Conservation (phyloP, 2,329 filamentous ascomycete species). For the Aaosphaeria arxii region DNA sequence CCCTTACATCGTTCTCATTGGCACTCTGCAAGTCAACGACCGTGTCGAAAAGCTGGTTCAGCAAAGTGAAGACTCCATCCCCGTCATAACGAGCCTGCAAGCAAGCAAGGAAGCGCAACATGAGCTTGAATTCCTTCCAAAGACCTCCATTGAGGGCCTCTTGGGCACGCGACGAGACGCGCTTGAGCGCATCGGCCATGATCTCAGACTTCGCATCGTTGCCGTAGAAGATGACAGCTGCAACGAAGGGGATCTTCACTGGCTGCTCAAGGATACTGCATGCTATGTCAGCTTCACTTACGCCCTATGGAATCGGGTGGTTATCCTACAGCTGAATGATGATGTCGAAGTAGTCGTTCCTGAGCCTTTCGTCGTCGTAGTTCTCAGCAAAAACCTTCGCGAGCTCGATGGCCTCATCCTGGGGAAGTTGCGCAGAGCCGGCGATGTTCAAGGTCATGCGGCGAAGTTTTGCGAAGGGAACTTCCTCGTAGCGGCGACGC, state of each 20-base stretch:
- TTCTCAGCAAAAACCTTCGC: constrained; percentile 72
- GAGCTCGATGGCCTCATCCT: constrained; percentile 37
- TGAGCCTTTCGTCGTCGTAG: constrained; percentile 72
- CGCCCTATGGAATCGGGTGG: neutral
- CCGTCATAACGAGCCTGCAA: constrained; percentile 76
- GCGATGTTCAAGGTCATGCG: constrained; percentile 35
- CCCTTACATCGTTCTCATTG: constrained; percentile 82
- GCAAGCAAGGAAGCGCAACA: constrained; percentile 85
- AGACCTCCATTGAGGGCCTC: constrained; percentile 67
- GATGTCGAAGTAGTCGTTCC: constrained; percentile 69
- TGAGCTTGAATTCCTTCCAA: constrained; percentile 89
- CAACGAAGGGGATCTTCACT: constrained; percentile 94
- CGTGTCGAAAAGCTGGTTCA: constrained; percentile 86
- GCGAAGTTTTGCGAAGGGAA: constrained; percentile 31
- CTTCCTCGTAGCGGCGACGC: constrained; percentile 35
- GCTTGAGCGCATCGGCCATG: constrained; percentile 65
- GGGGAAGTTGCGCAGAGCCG: constrained; percentile 34
- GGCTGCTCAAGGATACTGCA: constrained; percentile 77
- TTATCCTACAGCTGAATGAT: constrained; percentile 65
- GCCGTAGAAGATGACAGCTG: constrained; percentile 74
- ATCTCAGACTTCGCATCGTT: constrained; percentile 78
- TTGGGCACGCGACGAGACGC: constrained; percentile 61
- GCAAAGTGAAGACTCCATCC: constrained; percentile 77
- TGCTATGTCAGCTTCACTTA: neutral
- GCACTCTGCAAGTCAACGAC: constrained; percentile 93